These are phyloP conservation scores for Chrysochromulina parva DNA, from an alignment of 78 protist genomes.

Conservation along the genomic window DNA sequence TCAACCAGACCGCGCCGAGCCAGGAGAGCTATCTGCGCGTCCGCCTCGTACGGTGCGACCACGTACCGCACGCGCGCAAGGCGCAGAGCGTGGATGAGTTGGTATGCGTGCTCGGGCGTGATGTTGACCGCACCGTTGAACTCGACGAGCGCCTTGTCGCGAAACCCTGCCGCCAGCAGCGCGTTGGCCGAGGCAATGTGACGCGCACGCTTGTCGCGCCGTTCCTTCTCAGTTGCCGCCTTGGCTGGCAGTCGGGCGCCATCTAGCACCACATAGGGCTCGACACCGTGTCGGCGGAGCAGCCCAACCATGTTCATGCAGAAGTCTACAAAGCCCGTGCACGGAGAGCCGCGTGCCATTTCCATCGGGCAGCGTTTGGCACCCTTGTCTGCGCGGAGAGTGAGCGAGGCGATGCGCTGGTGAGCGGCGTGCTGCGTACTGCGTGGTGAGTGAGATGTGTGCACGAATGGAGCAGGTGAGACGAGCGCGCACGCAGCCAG, in stretches of 20 bases:
- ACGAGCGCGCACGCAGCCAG: slow-evolving; percentile 66
- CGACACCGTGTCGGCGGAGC: slow-evolving; percentile 57
- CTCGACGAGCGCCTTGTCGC: neutral
- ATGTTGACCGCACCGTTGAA: neutral
- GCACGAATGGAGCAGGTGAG: too few relatives aligned
- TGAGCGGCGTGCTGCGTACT: too few relatives aligned
- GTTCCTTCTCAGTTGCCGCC: slow-evolving; percentile 62
- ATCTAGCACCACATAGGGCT: slow-evolving; percentile 87
- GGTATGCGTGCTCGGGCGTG: slow-evolving; percentile 5
- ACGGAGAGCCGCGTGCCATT: slow-evolving; percentile 55
- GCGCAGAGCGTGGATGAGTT: neutral
- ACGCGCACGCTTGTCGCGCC: neutral
- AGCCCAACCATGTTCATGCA: slow-evolving; percentile 55
- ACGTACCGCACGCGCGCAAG: neutral
- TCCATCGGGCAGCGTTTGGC: slow-evolving; percentile 76
- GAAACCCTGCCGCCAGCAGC: neutral
- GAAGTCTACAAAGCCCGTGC: slow-evolving; percentile 50
- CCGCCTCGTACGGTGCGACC: slow-evolving; percentile 68
- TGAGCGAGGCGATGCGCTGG: too few relatives aligned
- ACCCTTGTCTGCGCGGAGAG: slow-evolving; percentile 57
- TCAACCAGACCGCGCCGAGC: neutral
- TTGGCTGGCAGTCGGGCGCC: slow-evolving; percentile 86
- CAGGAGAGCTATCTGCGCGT: slow-evolving; percentile 50
- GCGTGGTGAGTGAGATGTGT: too few relatives aligned
- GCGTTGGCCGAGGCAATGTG: neutral